Conservation (phyloP, 768 basidiomycete genomes). For the Grammothele lineata region DNA sequence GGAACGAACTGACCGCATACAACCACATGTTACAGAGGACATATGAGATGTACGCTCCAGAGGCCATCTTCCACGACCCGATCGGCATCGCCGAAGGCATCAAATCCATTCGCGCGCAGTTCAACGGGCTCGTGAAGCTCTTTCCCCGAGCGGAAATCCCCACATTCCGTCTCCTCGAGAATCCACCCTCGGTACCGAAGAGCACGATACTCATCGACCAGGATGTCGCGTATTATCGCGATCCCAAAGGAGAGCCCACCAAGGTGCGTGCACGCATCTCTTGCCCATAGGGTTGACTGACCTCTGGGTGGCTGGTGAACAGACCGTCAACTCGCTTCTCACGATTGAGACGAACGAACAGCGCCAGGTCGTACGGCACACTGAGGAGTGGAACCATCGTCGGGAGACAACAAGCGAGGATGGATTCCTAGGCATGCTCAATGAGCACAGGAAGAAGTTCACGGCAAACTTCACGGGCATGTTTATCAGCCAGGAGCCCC, state of each 20-base stretch:
- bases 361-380: conserved; percentile 35
- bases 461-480: conserved; percentile 34
- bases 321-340: conserved; percentile 40
- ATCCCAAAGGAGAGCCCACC: conserved; percentile 35
- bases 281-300: too few species aligned
- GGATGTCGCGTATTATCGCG: conserved; percentile 42
- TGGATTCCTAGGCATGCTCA: conserved; percentile 40
- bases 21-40: conserved; percentile 27
- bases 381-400: conserved; percentile 44
- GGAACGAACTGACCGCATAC: background rate
- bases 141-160: conserved; percentile 41
- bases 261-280: conserved; percentile 26
- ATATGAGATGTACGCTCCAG: conserved; percentile 37
- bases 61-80: conserved; percentile 44
- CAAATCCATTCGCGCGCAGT: conserved; percentile 39
- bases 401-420: conserved; percentile 33
- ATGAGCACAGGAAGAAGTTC: conserved; percentile 41
- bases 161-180: conserved; percentile 38
- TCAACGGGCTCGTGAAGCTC: conserved; percentile 41
- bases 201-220: conserved; percentile 42
- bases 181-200: conserved; percentile 32
- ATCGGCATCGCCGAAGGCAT: conserved; percentile 40
- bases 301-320: background rate
- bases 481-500: conserved; percentile 28
- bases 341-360: conserved; percentile 35